Evolutionary conservation across 495 filamentous ascomycete genomes (phyloP), one percentile per base, ranked within the genome.

Genomic region (Hyaloscypha variabilis): DNA sequence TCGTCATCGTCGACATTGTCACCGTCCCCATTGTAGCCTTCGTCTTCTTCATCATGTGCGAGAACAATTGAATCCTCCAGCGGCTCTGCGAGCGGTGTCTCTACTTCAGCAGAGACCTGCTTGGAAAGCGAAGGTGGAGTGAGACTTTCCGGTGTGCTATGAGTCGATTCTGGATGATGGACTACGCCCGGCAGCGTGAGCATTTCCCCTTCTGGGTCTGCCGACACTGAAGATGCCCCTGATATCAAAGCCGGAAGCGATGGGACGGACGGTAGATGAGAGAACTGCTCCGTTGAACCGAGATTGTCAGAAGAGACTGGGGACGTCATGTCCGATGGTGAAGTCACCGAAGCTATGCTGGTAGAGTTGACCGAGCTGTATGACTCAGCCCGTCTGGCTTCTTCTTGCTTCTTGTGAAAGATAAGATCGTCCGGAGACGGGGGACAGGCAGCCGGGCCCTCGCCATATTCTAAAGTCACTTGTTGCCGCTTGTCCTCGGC

Each of bases 181-280:
- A 81, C 69, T 6, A 78, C 71, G 4, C 82, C 82, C 6, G 83
- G 83, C n/a, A 74, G 73, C 58, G 78, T 70, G 17, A 85, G 75
- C 51, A 85, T 82, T 31, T 87, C 83, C 6, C 79, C 82, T 67
- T 87, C 85, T 1, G 78, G 71, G 51, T 85, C 82, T 14, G 79
- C 87, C 23, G 88, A 92, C 23, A 92, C 77, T n/a, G 90, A 93
- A 29, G 90, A 91, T n/a, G 89, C 89, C n/a, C 89, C 87, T 31
- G 90, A 92, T 17, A 91, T 79, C 6, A 93, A 83, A 46, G 90
- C 90, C 3, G 90, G 90, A 6, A 93, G 82, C 50, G 90, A 91
- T 17, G 90, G 90, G 67, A 92, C 88, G 19, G 90, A 91, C 83
- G 86, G 71, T 87, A 90, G 46, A 34, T 34, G 31, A 13, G 31